phyloP scores from a whole-genome alignment of 2,329 filamentous ascomycete genomes.

The Monilinia laxa region DNA sequence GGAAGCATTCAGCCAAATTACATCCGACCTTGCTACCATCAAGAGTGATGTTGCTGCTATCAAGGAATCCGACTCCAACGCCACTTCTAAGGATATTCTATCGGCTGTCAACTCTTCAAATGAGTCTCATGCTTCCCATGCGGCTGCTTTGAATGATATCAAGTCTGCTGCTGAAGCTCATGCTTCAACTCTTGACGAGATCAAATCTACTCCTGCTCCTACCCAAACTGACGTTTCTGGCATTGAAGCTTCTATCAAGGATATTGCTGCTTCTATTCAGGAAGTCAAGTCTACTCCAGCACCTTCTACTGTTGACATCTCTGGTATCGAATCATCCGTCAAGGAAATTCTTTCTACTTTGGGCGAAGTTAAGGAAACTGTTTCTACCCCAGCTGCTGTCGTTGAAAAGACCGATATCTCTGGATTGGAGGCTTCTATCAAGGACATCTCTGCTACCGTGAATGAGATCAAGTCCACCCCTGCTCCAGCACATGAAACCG shows the following conservation, averaged over 20 bases:
- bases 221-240: slow-evolving; percentile 28
- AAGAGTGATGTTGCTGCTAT: slow-evolving; percentile 33
- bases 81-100: slow-evolving; percentile 30
- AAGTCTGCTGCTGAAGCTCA: slow-evolving; percentile 28
- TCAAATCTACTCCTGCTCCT: slow-evolving; percentile 26
- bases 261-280: slow-evolving; percentile 24
- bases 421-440: slow-evolving; percentile 25
- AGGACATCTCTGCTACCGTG: slow-evolving; percentile 19
- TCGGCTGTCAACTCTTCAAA: slow-evolving; percentile 31
- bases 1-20: slow-evolving; percentile 33
- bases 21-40: slow-evolving; percentile 33
- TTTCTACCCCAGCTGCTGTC: slow-evolving; percentile 27
- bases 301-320: slow-evolving; percentile 28
- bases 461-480: slow-evolving; percentile 30
- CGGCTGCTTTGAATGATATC: slow-evolving; percentile 29
- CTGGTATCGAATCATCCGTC: slow-evolving; percentile 27
- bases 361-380: slow-evolving; percentile 22
- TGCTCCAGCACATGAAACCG: slow-evolving; percentile 25
- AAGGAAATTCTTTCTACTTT: slow-evolving; percentile 29
- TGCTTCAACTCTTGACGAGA: slow-evolving; percentile 20
- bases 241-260: slow-evolving; percentile 23
- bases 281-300: slow-evolving; percentile 24
- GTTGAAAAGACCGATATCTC: slow-evolving; percentile 27
- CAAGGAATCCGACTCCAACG: slow-evolving; percentile 28
- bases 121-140: slow-evolving; percentile 32